A percentile compares a stretch with the other conserved stretches of the same genome.
Evolutionary conservation across 2,329 filamentous ascomycete species (phyloP).

Genomic region (Neonectria punicea): DNA sequence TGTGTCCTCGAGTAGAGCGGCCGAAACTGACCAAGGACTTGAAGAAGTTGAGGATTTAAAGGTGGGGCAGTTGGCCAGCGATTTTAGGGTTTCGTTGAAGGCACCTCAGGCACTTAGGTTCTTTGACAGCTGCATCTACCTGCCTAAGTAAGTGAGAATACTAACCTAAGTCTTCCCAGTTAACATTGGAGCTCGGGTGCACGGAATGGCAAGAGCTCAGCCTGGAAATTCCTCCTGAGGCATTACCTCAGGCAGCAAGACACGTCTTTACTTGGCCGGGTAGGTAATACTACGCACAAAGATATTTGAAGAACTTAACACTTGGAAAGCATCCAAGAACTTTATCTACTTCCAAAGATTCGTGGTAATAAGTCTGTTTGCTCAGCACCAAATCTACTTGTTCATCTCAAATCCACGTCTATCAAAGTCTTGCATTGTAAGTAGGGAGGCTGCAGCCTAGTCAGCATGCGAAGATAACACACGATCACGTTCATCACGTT

Average conservation of each 20-base stretch:
- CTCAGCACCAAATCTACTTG: background rate
- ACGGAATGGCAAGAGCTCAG: background rate
- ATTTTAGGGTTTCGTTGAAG: background rate
- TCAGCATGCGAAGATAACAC: slow-evolving; percentile 7
- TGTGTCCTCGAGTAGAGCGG: background rate
- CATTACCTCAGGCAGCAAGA: background rate
- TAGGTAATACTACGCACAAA: no score
- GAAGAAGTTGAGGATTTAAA: background rate
- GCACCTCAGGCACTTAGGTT: background rate
- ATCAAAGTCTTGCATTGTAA: slow-evolving; percentile 27
- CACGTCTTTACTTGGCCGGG: no score
- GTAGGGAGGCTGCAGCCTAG: slow-evolving; percentile 24
- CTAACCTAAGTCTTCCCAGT: background rate
- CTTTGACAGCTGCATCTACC: background rate
- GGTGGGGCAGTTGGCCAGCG: background rate
- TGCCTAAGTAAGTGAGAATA: background rate
- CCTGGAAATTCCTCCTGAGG: background rate
- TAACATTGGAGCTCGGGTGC: no score
- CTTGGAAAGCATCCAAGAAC: no score
- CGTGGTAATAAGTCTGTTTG: background rate
- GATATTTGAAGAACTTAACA: no score
- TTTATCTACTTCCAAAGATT: background rate
- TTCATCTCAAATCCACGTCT: background rate
- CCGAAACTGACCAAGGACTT: background rate
- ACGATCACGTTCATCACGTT: slow-evolving; percentile 1